Evolutionary conservation across 1,139 yeast species (phyloP), one percentile per base, ranked within the genome.

Genomic region (Hemisphaericaspora xylanilytica): DNA sequence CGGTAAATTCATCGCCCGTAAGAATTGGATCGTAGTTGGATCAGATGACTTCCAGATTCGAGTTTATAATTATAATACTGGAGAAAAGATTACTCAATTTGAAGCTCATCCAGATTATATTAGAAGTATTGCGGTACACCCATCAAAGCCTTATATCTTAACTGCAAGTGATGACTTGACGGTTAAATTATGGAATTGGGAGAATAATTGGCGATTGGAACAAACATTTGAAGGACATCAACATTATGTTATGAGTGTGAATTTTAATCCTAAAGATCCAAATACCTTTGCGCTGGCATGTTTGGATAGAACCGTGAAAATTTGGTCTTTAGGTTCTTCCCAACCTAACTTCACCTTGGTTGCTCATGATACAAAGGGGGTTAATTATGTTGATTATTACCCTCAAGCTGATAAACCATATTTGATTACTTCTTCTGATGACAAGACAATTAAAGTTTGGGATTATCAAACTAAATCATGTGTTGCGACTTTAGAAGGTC

Each of bases 91-190:
- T 46, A 77, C 86, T 34, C 97, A 90, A 66, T 92, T 90, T 58
- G 98, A 94, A 67, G 98, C 97, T 5, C 98, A 92, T 58, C 96
- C 96, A 5, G 98, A 94, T 63, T 94, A 92, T 62, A 86, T 92
- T 55, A 82, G 98, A 62, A 80, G 87, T 38, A 78, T 92, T 51
- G 92, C 96, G 7, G 95, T 92, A 31, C 98, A 92, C 64, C 97
- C 97, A 33, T 75, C 94, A 28, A 86, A 86, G 63, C 94, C 97
- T 15, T 86, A 85, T 53, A 74, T 92, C 38, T 73, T 92, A 53
- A 85, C 97, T 4, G 87, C 92, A 36, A 84, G 95, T 38, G 98
- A 92, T 65, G 98, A 92, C 62, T 80, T 86, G 70, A 78, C 95
- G 31, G 79, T 94, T 58, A 89, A 84, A 65, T 74, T 90, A 59